Base-by-base conservation (phyloP, 768 basidiomycete genomes). In the Boletus patriciae region DNA sequence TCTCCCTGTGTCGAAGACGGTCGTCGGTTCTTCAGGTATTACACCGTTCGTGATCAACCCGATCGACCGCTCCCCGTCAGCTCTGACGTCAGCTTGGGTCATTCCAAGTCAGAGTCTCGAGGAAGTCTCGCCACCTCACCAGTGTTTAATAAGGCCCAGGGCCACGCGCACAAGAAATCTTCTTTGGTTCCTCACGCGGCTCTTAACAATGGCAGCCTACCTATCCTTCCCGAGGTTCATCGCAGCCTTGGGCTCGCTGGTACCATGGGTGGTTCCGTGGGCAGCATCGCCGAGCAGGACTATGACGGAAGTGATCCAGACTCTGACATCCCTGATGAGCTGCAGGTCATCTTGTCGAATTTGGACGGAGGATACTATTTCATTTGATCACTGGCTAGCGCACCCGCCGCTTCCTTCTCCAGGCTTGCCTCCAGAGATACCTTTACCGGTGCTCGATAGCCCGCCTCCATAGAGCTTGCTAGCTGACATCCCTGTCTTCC, bases 301-400 rank as follows among this genome's bases (percentile, higher is more conserved):
- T 61, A 80, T 9, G 80, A 86, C 37, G 76, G 73, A 3, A 81
- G 81, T 9, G 86, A 90, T 63, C 86, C 82, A 0, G 85, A 90
- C 67, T 88, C 85, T 2, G 89, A 93, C 62, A 88, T 92, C n/a
- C 89, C 91, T 1, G 82, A 88, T 40, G 91, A 92, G 69, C 68
- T 92, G 53, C 83, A 85, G 59, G 76, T 77, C 23, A 83, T 92
- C 46, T 69, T 92, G 25, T 76, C 76, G 0, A 65, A 74, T 68
- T 63, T 77, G 50, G 59, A 77, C 54, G 69, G 67, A 8, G 77
- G 80, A 83, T 42, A 80, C 77, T 6, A 55, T 73, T 64, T 74
- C 73, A 7, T 72, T 67, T 52, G 34, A 59, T 44, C 62, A n/a
- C 37, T 27, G 55, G n/a, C 6, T 36, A 8, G 31, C 27, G 2